Evolutionary conservation across 129 eudicot species (phyloP), one percentile per base, ranked within the genome.

Genomic region (Artemisia argyi): DNA sequence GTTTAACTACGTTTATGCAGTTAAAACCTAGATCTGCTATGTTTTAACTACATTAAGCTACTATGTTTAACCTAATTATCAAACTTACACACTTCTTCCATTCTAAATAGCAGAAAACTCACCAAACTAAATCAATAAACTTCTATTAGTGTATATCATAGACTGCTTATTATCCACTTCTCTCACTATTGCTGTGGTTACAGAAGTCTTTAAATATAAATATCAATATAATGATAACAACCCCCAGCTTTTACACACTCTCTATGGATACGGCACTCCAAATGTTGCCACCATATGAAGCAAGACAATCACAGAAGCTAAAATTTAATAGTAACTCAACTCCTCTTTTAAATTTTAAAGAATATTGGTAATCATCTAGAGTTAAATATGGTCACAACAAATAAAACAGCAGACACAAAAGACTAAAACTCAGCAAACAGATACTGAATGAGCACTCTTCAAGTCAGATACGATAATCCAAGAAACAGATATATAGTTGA

Each of bases 371-470:
- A 57, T 20, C 39, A 74, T 65, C 48, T 65, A 39, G 28, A 65
- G 47, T 53, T 54, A 65, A 47, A 22, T 35, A 74, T 46, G 44
- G 32, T 42, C 55, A 65, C 4, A 65, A n/a, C 14, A 39, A 46
- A 53, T 54, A 42, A 7, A 73, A n/a, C 55, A 65, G 30, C 54
- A n/a, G 56, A 44, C 68, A 59, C 20, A 24, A 49, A 73, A 16
- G 52, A 73, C 51, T 24, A 9, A 51, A 51, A 73, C 55, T 35
- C 55, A 74, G 39, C 53, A 53, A 74, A 73, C 70, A 51, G 15
- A 52, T 73, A 53, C 20, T 30, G 54, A 35, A 58, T 26, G 15
- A 57, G 60, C 22, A 59, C 48, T 64, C 52, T 17, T 7, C 7
- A 14, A 6, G 30, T 39, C 7, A 44, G 66, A 46, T 12, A 55